A percentile compares a stretch with the other conserved stretches of the same genome.
Conservation (phyloP, 169 alveolate genomes). For the Plasmodium berghei region DNA sequence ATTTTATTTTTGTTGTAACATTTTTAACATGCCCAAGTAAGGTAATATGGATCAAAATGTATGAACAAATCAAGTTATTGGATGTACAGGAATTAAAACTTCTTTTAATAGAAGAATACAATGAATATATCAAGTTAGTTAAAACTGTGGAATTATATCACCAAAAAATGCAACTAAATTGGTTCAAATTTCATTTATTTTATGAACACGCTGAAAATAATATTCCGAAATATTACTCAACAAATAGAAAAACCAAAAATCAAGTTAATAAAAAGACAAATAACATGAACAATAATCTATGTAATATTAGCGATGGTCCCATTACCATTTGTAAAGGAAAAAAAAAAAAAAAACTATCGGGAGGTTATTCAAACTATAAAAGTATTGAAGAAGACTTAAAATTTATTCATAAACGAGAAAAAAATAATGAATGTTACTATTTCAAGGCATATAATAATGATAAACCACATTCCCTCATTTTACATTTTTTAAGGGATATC, state of each 20-base stretch:
- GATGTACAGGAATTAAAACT: conserved; percentile 29
- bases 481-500: conserved; percentile 35
- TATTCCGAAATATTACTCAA: neutral
- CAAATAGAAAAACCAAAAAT: neutral
- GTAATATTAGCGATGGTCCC: neutral
- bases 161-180: conserved; percentile 33
- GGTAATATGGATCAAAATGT: conserved; percentile 16
- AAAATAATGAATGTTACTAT: conserved; percentile 28
- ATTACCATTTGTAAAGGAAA: neutral
- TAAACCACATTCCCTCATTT: conserved; percentile 7
- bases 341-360: conserved; percentile 20
- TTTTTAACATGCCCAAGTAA: conserved; percentile 2
- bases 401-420: conserved; percentile 26
- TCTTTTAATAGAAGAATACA: conserved; percentile 44
- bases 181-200: conserved; percentile 67
- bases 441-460: conserved; percentile 25
- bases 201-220: conserved; percentile 23
- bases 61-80: conserved; percentile 24
- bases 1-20: neutral
- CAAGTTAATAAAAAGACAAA: neutral
- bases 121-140: conserved; percentile 55
- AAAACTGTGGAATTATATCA: conserved; percentile 31
- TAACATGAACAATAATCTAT: neutral
- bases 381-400: conserved; percentile 62
- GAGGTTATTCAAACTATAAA: conserved; percentile 17